These are phyloP conservation scores for Amaranthus cruentus DNA, from an alignment of 148 eudicot genomes.

Conservation along the genomic window DNA sequence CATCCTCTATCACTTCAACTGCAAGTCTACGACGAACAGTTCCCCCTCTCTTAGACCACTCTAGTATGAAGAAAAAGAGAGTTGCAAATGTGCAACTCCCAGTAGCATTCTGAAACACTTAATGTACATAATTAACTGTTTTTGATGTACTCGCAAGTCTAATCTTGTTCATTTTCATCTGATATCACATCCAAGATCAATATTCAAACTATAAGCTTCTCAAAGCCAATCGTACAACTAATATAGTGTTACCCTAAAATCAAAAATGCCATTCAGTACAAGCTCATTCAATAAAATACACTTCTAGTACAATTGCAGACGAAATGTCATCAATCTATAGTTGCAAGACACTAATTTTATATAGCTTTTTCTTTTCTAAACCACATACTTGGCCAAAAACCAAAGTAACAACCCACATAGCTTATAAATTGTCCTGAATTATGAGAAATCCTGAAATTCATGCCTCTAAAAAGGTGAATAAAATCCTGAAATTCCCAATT, in stretches of 20 bases:
- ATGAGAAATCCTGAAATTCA: background rate
- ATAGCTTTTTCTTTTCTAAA: background rate
- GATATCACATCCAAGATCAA: background rate
- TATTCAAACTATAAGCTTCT: background rate
- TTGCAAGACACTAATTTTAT: background rate
- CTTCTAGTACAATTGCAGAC: background rate
- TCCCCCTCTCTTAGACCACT: no score
- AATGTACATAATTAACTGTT: no score
- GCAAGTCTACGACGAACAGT: no score
- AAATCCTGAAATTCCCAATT: background rate
- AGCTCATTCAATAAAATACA: background rate
- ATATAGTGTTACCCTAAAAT: background rate
- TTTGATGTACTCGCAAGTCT: background rate
- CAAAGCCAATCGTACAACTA: background rate
- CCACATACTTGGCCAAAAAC: background rate
- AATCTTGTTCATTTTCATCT: background rate
- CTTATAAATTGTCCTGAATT: no score
- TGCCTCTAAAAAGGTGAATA: background rate
- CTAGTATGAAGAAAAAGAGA: no score
- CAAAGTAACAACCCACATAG: no score
- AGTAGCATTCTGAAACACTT: no score
- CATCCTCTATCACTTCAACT: no score
- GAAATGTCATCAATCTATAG: background rate
- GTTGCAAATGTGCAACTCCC: no score
- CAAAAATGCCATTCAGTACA: background rate